Evolutionary conservation across 805 yeast genomes (phyloP), one percentile per base, ranked within the genome.

Genomic region (Cyberlindnera veronae): DNA sequence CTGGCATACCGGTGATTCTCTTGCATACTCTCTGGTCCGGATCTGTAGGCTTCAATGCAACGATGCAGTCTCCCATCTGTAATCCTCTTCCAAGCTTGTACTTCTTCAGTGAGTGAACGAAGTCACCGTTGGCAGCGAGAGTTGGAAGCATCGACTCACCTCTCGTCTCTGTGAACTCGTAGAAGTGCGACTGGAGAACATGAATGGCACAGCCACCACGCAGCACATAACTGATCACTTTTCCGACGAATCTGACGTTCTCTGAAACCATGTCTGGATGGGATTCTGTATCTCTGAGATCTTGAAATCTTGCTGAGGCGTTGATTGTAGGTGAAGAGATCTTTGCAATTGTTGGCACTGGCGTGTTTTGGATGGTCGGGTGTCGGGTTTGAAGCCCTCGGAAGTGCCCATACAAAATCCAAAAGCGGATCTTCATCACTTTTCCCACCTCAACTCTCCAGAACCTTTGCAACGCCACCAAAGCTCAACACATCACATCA

Each of bases 61-160:
- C 93, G 2, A 93, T 75, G 40, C 91, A 74, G 57, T 93, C 99
- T 0, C 99, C 99, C 49, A 82, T 76, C 31, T 72, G 60, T 5
- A 88, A 58, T n/a, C 70, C 69, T 41, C 82, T 66, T 1, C 96
- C 97, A 34, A 71, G 62, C 37, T 77, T 69, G 57, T 75, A 72
- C 38, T 66, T 61, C 52, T 87, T 91, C 49, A 79, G 67, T 1
- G 86, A 84, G 50, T 84, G 84, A 12, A 87, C 95, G 58, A 74
- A 87, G 60, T 91, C 97, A 36, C 82, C 76, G 17, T 73, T 64
- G 9, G 81, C 76, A 38, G 81, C 79, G 17, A 93, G 63, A 0
- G 98, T 89, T 0, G 98, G 97, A 29, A 93, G 71, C 99, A 93
- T 93, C 20, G 95, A 85, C 57, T 89, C 97, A 2, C 99, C 99